Base-by-base conservation (phyloP, 1,139 yeast genomes). In the Kodamaea ohmeri region DNA sequence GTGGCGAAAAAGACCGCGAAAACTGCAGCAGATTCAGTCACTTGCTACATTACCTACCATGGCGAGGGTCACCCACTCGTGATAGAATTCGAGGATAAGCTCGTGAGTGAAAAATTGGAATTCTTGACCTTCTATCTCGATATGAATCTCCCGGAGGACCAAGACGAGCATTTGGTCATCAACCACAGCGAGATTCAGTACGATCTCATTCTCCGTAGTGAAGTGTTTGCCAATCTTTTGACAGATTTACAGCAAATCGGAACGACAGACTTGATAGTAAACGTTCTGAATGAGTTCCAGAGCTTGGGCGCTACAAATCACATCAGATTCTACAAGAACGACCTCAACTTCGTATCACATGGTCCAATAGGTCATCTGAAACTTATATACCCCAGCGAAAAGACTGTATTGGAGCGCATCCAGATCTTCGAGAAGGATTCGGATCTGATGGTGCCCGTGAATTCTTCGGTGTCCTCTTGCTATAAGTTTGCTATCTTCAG, bases 281-380 rank as follows among this genome's bases (percentile, higher is more conserved):
- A 73, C 43, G 38, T 60, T 2, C 63, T 65, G 51, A 49, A 58
- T 37, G 58, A 50, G 24, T 38, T 40, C 14, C 33, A 44, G 19
- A 40, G 41, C 3, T 40, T 53, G 19, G 56, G 54, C 1, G 7
- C 24, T 4, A 15, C 36, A 14, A 38, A 39, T 11, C 38, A 36
- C 15, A 50, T 55, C 22, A 36, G 35, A 21, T 42, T 50, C 34
- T 36, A 47, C n/a, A 52, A 50, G 3, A 63, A 61, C 25, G 67
- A 63, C 44, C 52, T 78, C 22, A 65, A 71, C 32, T 73, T 88
- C 41, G 75, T 84, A 3, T 82, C 94, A 1, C 69, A 67, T 35
- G 83, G 89, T 3, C 80, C 78, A 9, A 69, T 86, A 33, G 96
- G 95, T 0, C 67, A 71, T 35, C 80, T 87, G 39, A 81, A 83